Conservation (phyloP, 2,329 filamentous ascomycete species). For the Lasiodiplodia theobromae region DNA sequence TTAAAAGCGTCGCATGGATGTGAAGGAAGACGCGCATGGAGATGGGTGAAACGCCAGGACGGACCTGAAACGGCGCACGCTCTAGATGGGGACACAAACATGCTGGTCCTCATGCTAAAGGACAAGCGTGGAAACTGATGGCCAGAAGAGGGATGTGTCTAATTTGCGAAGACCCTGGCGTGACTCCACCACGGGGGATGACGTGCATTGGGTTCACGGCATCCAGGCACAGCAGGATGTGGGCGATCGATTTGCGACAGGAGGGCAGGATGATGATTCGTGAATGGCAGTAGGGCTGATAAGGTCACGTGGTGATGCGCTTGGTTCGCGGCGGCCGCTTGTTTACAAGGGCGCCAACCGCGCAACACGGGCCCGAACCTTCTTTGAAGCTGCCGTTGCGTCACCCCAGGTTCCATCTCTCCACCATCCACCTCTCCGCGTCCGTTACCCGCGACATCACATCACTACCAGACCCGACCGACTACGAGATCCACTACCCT, state of each 20-base stretch:
- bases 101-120: constrained; percentile 1
- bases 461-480: background rate
- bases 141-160: background rate
- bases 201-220: constrained; percentile 10
- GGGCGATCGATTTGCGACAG: background rate
- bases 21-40: background rate
- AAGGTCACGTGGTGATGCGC: constrained; percentile 4
- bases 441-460: background rate
- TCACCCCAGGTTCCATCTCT: constrained; percentile 17
- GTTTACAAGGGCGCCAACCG: constrained; percentile 15
- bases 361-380: constrained; percentile 15
- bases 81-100: background rate
- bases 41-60: background rate
- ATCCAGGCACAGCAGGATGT: constrained; percentile 19
- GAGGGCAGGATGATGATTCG: constrained; percentile 24
- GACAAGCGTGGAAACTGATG: background rate
- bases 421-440: constrained; percentile 3
- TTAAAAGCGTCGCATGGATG: background rate
- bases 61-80: background rate
- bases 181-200: constrained; percentile 20
- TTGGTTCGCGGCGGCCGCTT: constrained; percentile 3
- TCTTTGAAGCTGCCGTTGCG: constrained; percentile 1
- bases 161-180: constrained; percentile 6
- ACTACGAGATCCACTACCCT: background rate
- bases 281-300: constrained; percentile 10